phyloP scores from a whole-genome alignment of 2,329 filamentous ascomycete genomes.

The Cytospora schulzeri region DNA sequence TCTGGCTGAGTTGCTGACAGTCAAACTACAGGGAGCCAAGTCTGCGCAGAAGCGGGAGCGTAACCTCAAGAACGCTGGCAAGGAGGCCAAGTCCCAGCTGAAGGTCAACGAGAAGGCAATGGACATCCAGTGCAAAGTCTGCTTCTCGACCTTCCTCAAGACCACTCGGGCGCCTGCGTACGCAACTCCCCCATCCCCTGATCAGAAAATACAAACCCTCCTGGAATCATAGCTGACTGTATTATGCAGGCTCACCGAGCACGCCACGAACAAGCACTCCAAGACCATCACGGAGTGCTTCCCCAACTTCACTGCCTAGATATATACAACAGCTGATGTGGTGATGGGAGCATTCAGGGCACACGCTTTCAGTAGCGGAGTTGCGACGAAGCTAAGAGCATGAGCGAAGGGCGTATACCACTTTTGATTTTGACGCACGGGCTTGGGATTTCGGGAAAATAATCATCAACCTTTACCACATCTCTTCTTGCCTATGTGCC shows the following conservation, averaged over 20 bases:
- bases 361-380: neutral
- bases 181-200: neutral
- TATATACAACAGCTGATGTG: neutral
- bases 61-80: constrained; percentile 63
- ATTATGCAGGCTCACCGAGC: constrained; percentile 61
- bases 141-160: constrained; percentile 78
- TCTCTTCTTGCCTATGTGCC: neutral
- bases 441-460: constrained; percentile 13
- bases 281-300: constrained; percentile 75
- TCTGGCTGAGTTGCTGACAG: constrained; percentile 17
- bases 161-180: constrained; percentile 74
- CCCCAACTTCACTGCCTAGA: constrained; percentile 47
- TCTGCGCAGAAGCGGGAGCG: constrained; percentile 69
- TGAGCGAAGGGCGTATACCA: constrained; percentile 29
- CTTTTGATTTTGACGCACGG: constrained; percentile 15
- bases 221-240: neutral
- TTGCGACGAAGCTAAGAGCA: constrained; percentile 27
- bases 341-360: neutral
- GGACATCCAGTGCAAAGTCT: constrained; percentile 75
- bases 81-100: constrained; percentile 65
- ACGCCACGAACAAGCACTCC: constrained; percentile 76
- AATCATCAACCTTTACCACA: constrained; percentile 6
- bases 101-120: constrained; percentile 73
- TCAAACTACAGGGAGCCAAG: constrained; percentile 39
- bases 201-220: neutral